Conservation (phyloP, 345 rosid genomes). For the Aethionema arabicum region DNA sequence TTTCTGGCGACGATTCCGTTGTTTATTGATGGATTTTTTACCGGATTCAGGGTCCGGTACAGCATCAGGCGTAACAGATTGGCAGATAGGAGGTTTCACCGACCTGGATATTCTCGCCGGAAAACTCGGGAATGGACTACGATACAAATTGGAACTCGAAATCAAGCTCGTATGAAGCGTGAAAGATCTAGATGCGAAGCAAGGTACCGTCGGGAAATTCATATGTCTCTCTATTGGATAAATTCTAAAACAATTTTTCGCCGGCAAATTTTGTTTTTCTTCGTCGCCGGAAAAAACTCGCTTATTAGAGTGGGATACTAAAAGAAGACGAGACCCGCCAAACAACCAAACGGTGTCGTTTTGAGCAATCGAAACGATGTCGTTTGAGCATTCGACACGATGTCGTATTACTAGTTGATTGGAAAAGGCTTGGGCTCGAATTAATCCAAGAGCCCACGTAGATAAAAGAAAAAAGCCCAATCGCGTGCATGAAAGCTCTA, state of each 20-base stretch:
- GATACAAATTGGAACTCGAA: not conserved
- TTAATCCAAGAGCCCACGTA: no score
- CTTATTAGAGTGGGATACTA: no score
- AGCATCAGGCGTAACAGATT: slow-evolving; percentile 44
- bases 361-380: no score
- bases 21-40: slow-evolving; percentile 32
- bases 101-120: slow-evolving; percentile 11
- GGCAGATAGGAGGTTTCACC: slow-evolving; percentile 30
- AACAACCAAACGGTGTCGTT: no score
- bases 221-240: slow-evolving; percentile 1
- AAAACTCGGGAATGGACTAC: not conserved
- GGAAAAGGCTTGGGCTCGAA: no score
- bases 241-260: slow-evolving; percentile 6
- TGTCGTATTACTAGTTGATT: no score
- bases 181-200: slow-evolving; percentile 33
- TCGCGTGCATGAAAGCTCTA: no score
- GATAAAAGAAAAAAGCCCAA: no score
- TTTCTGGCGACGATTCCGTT: slow-evolving; percentile 22
- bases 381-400: no score
- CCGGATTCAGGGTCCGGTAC: slow-evolving; percentile 41
- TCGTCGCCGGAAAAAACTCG: no score
- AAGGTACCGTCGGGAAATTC: slow-evolving; percentile 21
- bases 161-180: not conserved
- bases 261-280: not conserved
- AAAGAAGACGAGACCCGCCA: no score